Evolutionary conservation across 495 filamentous ascomycete species (phyloP), one percentile per base, ranked within the genome.

Genomic region (Lophiostoma macrostomum): DNA sequence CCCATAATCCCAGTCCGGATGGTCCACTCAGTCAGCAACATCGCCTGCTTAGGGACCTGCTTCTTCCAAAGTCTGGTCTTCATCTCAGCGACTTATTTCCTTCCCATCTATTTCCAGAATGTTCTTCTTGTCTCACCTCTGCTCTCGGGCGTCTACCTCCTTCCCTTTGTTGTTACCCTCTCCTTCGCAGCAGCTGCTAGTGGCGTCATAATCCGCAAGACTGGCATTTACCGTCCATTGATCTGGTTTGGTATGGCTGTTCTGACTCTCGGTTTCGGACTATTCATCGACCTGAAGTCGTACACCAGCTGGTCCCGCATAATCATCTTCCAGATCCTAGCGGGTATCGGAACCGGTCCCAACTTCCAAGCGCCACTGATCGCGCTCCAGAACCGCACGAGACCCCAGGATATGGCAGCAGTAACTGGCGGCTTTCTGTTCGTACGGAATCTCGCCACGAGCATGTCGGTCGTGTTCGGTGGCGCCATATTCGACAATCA

Each of bases 401-500:
- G 43, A 3, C 37, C 35, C 5, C 56, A 64, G 20, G 79, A 82
- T 51, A 77, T 78, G 61, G 78, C 79, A 14, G 72, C 73, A 16
- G 74, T 73, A 28, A 76, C 74, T 5, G 70, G 78, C 4, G 76
- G 76, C 6, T 79, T 80, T 53, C 68, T 69, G 41, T 81, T 81
- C 58, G 51, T 76, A 19, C 73, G 78, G 43, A 73, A 78, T 34
- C 63, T 80, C 44, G 69, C 76, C 3, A 71, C 75, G 10, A 66
- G 74, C n/a, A 75, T 77, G 30, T 74, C 74, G 35, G 73, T 81
- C 38, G 78, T 81, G 23, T 65, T 81, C 39, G 78, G 78, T 14
- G 76, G 75, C 5, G 79, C 81, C 37, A 72, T 82, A 43, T 81
- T 79, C 60, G 76, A 80, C 32, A 82, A 81, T 61, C 45, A 20